Percentiles rank a stretch among this genome's conserved stretches.
Conservation (phyloP, 148 eudicot genomes). For the Camellia lanceoleosa region DNA sequence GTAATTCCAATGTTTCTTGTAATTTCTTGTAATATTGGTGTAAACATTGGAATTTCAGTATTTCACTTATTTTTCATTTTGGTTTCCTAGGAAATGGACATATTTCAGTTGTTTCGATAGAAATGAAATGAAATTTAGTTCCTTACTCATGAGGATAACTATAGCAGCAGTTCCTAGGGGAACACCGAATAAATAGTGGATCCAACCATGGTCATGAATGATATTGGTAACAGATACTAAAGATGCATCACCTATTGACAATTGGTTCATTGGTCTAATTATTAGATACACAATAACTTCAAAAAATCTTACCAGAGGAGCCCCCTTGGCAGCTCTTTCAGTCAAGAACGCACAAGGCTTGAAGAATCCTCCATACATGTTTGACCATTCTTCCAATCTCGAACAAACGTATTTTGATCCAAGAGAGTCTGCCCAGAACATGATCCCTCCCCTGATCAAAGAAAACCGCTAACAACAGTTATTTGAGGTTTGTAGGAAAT, state of each 20-base stretch:
- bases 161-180: neutral
- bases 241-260: neutral
- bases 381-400: constrained; percentile 81
- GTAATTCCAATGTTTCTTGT: too few relatives aligned
- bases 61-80: too few relatives aligned
- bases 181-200: neutral
- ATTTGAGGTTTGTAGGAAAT: neutral
- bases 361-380: constrained; percentile 68
- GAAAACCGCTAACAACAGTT: neutral
- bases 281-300: neutral
- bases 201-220: neutral
- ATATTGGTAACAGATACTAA: neutral
- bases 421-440: constrained; percentile 88
- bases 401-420: constrained; percentile 84
- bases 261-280: neutral
- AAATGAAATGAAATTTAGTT: too few relatives aligned
- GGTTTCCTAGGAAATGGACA: too few relatives aligned
- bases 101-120: too few relatives aligned
- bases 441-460: constrained; percentile 69
- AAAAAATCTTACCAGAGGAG: constrained; percentile 62
- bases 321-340: constrained; percentile 76
- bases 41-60: too few relatives aligned
- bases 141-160: neutral
- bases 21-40: too few relatives aligned
- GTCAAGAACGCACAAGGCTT: constrained; percentile 87